A percentile compares a stretch with the other conserved stretches of the same genome.
Evolutionary conservation across 2,329 filamentous ascomycete species (phyloP).

Genomic region (Celoporthe dispersa): DNA sequence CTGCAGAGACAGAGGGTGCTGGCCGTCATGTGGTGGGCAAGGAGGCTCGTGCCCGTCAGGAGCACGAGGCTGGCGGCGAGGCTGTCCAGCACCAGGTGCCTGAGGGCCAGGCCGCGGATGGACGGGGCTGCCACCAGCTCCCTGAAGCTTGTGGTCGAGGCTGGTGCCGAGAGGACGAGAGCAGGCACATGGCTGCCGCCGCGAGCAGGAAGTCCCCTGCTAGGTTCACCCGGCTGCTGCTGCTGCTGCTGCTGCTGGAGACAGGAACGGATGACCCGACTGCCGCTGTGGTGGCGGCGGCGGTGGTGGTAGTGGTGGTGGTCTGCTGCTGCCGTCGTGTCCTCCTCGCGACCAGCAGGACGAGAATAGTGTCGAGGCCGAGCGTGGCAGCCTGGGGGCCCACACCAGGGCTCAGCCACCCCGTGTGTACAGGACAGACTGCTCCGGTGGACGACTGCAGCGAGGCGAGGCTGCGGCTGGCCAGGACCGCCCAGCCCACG

Average conservation of each 20-base stretch:
- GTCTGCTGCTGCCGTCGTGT: neutral
- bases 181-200: neutral
- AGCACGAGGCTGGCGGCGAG: neutral
- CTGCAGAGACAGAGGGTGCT: slow-evolving; percentile 7
- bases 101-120: neutral
- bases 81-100: slow-evolving; percentile 1
- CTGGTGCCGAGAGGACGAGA: neutral
- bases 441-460: neutral
- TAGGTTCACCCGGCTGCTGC: neutral
- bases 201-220: neutral
- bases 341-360: neutral
- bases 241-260: neutral
- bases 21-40: slow-evolving; percentile 4
- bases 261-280: neutral
- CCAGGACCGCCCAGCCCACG: slow-evolving; percentile 6
- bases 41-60: neutral
- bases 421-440: slow-evolving; percentile 3
- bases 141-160: neutral
- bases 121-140: neutral
- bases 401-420: slow-evolving; percentile 5
- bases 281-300: neutral
- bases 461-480: slow-evolving; percentile 1
- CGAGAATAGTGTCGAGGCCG: neutral
- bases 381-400: neutral
- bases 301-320: too few species aligned